Evolutionary conservation across 2,329 filamentous ascomycete genomes (phyloP).

Genomic region (Colletotrichum falcatum): DNA sequence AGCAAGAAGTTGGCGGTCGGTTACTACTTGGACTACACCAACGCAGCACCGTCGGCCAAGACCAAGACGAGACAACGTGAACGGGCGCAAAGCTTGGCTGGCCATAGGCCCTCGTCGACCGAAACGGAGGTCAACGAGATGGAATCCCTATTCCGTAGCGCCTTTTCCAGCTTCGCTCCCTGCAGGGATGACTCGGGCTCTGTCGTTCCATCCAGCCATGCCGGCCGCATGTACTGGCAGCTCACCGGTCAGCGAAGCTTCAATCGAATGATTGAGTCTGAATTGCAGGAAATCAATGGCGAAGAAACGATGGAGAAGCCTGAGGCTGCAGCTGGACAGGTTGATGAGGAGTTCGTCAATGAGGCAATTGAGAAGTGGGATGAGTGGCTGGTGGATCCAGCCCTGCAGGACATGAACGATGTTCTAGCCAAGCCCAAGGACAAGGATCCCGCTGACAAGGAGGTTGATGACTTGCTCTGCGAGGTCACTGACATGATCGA

Average conservation of each 20-base stretch:
- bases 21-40: constrained; percentile 77
- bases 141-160: constrained; percentile 80
- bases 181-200: constrained; percentile 79
- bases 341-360: constrained; percentile 66
- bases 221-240: constrained; percentile 83
- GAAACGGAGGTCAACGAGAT: constrained; percentile 74
- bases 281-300: constrained; percentile 57
- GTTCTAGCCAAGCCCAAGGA: constrained; percentile 61
- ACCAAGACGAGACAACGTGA: constrained; percentile 76
- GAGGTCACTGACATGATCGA: constrained; percentile 82
- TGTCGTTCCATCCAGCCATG: constrained; percentile 74
- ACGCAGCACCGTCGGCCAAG: constrained; percentile 68
- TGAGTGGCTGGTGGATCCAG: constrained; percentile 68
- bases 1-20: constrained; percentile 74
- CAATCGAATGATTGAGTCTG: constrained; percentile 70
- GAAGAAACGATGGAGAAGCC: constrained; percentile 50
- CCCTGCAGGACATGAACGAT: constrained; percentile 57
- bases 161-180: constrained; percentile 84
- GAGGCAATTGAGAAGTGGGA: constrained; percentile 70
- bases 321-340: constrained; percentile 44
- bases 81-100: constrained; percentile 75
- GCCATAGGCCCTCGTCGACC: constrained; percentile 65
- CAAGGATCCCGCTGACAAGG: constrained; percentile 31
- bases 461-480: constrained; percentile 62
- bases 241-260: constrained; percentile 74